These are phyloP conservation scores for Paspalum notatum DNA, from an alignment of 176 grass and related monocot genomes.

Conservation along the genomic window DNA sequence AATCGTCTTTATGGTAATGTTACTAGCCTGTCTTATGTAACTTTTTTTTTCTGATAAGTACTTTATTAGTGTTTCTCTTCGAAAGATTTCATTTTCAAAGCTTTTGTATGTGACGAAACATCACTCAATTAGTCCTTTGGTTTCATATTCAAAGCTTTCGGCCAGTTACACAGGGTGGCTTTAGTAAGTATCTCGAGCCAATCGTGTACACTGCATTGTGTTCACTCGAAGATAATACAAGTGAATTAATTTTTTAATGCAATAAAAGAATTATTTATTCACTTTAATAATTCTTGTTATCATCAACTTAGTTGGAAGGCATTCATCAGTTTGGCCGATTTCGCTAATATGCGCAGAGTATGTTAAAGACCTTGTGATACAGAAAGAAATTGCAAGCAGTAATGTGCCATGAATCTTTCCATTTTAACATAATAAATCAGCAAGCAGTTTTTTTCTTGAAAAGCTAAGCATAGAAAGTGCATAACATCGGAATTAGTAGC, in stretches of 20 bases:
- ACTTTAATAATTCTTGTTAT: too few relatives aligned
- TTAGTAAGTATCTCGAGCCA: not conserved
- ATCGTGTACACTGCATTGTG: not conserved
- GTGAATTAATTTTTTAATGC: too few relatives aligned
- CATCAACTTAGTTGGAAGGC: not conserved
- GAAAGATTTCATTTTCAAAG: not conserved
- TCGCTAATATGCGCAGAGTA: not conserved
- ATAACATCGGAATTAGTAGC: not conserved
- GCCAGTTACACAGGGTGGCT: not conserved
- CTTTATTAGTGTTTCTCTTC: not conserved
- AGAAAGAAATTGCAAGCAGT: not conserved
- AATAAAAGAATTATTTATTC: too few relatives aligned
- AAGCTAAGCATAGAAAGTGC: not conserved
- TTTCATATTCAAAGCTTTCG: constrained; percentile 5
- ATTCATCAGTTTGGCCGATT: not conserved
- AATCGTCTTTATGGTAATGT: constrained; percentile 84
- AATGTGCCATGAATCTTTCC: not conserved
- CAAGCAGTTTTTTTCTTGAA: not conserved
- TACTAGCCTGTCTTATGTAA: constrained; percentile 19
- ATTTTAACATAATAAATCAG: not conserved
- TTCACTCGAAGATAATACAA: not conserved
- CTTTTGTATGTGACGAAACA: not conserved
- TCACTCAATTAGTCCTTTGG: not conserved
- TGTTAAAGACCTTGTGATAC: not conserved
- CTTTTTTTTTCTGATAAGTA: constrained; percentile 1